Conservation (phyloP, 768 basidiomycete genomes). For the Lactarius psammicola region DNA sequence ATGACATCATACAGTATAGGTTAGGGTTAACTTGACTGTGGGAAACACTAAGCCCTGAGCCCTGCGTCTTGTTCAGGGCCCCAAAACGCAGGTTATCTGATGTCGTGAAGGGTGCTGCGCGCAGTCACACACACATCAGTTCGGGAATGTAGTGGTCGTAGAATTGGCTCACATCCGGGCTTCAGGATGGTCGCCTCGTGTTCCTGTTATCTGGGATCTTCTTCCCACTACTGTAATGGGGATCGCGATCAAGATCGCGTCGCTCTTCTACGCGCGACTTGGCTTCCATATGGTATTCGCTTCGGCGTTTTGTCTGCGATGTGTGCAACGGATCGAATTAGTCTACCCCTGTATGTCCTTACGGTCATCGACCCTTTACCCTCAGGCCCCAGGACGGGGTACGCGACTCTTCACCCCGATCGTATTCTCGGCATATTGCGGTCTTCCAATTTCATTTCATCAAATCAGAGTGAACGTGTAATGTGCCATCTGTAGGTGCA, state of each 20-base stretch:
- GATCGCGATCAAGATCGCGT: no score
- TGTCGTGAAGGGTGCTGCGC: no score
- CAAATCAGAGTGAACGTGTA: not conserved
- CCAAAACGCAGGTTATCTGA: no score
- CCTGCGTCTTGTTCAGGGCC: no score
- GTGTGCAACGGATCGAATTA: not conserved
- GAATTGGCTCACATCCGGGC: not conserved
- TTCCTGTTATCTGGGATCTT: not conserved
- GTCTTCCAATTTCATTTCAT: not conserved
- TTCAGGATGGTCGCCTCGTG: not conserved
- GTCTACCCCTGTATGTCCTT: not conserved
- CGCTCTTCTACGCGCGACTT: not conserved
- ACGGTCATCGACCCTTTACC: not conserved
- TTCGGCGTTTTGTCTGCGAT: not conserved
- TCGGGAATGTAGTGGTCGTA: not conserved
- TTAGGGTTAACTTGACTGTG: not conserved
- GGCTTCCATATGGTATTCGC: not conserved
- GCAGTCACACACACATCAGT: no score
- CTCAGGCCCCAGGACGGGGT: not conserved
- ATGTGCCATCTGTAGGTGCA: not conserved
- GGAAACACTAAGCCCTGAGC: not conserved
- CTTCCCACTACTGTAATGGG: not conserved
- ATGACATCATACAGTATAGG: not conserved
- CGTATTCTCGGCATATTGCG: not conserved
- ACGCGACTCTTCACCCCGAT: not conserved